Conservation (phyloP, 202 grass and related monocot genomes). For the Saccharum hybrid region DNA sequence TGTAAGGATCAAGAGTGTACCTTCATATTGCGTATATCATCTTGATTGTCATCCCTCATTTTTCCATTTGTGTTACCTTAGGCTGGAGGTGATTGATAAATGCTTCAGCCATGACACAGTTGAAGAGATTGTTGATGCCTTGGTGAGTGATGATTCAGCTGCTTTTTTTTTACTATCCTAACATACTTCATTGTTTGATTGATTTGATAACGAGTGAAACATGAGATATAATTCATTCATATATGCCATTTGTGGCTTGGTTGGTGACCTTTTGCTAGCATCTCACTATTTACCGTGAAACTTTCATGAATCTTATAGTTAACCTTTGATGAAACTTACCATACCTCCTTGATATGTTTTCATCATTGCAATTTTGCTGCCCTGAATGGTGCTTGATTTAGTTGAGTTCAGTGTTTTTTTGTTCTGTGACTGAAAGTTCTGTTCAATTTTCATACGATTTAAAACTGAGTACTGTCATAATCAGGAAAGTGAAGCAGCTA, state of each 20-base stretch:
- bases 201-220: constrained; percentile 11
- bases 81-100: constrained; percentile 82
- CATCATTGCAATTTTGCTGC: not conserved
- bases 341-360: not conserved
- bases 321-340: not conserved
- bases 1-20: not conserved
- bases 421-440: constrained; percentile 1
- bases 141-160: constrained; percentile 58
- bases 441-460: constrained; percentile 10
- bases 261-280: constrained; percentile 2
- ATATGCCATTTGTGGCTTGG: not conserved
- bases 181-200: constrained; percentile 10
- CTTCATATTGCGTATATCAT: constrained; percentile 11
- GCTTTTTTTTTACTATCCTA: constrained; percentile 33
- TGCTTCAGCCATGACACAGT: constrained; percentile 79
- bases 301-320: constrained; percentile 5
- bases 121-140: constrained; percentile 80
- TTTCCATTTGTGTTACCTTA: constrained; percentile 49
- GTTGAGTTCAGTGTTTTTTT: not conserved
- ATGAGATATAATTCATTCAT: constrained; percentile 24
- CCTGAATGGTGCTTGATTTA: not conserved
- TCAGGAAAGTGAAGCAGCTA: constrained; percentile 80
- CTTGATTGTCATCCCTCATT: constrained; percentile 24
- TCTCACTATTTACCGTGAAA: constrained; percentile 6
- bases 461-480: constrained; percentile 15